Evolutionary conservation across 768 basidiomycete species (phyloP).

Genomic region (Clathrus columnatus): DNA sequence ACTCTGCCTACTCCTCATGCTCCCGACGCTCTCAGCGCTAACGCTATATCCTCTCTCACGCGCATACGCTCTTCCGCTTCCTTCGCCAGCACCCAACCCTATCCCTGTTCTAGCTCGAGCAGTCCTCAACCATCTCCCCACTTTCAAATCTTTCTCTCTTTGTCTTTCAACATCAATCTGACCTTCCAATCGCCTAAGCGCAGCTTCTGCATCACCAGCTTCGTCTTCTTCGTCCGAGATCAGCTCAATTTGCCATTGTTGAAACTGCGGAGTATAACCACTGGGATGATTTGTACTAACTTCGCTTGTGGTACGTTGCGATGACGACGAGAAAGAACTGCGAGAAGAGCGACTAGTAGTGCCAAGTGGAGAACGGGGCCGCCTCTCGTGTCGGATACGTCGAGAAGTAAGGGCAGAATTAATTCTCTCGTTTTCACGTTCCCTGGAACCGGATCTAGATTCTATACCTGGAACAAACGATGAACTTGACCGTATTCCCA

Average conservation of each 20-base stretch:
- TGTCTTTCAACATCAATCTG: slow-evolving; percentile 70
- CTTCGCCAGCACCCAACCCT: neutral
- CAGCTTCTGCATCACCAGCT: slow-evolving; percentile 71
- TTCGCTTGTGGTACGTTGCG: neutral
- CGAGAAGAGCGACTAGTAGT: neutral
- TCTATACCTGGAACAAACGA: slow-evolving; percentile 41
- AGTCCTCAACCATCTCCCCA: slow-evolving; percentile 72
- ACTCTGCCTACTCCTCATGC: slow-evolving; percentile 6
- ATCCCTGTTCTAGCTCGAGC: slow-evolving; percentile 30
- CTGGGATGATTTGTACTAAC: neutral
- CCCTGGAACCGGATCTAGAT: slow-evolving; percentile 5
- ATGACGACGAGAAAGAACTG: slow-evolving; percentile 23
- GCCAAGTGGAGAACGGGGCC: slow-evolving; percentile 24
- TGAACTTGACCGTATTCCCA: slow-evolving; percentile 56
- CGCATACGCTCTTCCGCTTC: neutral
- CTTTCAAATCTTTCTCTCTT: slow-evolving; percentile 63
- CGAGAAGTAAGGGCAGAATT: slow-evolving; percentile 17
- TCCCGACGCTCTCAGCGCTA: slow-evolving; percentile 1
- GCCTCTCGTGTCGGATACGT: slow-evolving; percentile 22
- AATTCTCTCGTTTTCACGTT: neutral
- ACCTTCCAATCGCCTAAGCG: slow-evolving; percentile 73
- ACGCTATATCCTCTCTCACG: slow-evolving; percentile 11
- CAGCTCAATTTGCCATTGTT: slow-evolving; percentile 76
- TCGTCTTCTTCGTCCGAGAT: slow-evolving; percentile 64
- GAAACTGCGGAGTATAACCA: slow-evolving; percentile 28